Base-by-base conservation (phyloP, 1,284 basidiomycete genomes). In the Sanguinoderma infundibulare region DNA sequence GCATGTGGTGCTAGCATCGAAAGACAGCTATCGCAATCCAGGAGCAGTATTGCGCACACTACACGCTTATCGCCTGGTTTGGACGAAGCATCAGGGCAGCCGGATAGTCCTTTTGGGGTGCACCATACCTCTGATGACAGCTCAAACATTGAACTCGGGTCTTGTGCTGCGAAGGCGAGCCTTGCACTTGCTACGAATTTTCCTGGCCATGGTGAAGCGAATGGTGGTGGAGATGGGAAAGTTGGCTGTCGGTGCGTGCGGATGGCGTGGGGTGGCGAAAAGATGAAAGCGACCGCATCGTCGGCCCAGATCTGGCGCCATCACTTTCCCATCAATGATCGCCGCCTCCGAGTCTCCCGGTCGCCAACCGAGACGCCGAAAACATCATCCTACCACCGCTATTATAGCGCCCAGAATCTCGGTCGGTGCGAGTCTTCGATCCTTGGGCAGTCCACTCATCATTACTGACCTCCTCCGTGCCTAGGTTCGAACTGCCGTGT, bases 21-120 rank as follows among this genome's bases (percentile, higher is more conserved):
- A 38, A 10, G 34, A 17, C 32, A 8, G 22, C 17, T 59, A n/a
- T 30, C 58, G 58, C 58, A 54, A 59, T 59, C 22, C 22, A n/a
- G 1, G 17, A 8, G 17, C 36, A 59, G 49, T 52, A 59, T 59
- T 34, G 58, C 58, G 58, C 44, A 35, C 40, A 5, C 9, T 14
- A 17, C 17, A 49, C 36, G 55, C 46, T 28, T 32, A 50, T 57
- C 46, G 26, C n/a, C 47, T 12, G 5, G 7, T 35, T 28, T n/a
- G 40, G 20, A n/a, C 20, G 6, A 12, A 26, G 14, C 30, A 55
- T 55, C 42, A 46, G 32, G 22, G 15, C n/a, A 14, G 39, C 20
- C 36, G 14, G 38, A 17, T 14, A 5, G 42, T 14, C 47, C 34
- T 39, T 46, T 46, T 46, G 42, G 24, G 28, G 28, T 22, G 28